Base-by-base conservation (phyloP, 495 filamentous ascomycete genomes). In the Daldinia bambusicola region DNA sequence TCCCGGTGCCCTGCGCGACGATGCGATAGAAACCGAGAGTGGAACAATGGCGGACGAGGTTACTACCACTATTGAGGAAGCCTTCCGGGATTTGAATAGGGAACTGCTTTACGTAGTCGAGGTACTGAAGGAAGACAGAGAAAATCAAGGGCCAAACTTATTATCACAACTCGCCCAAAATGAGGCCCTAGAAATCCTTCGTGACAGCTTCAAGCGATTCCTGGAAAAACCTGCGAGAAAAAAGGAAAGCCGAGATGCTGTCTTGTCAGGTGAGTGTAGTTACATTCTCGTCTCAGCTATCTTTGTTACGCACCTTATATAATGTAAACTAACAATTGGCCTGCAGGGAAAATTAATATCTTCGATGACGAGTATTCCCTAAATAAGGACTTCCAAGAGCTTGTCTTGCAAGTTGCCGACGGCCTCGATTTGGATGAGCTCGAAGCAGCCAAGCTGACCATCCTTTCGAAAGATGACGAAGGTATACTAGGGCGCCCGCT, bases 371-470 rank as follows among this genome's bases (percentile, higher is more conserved):
- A 94, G 72, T 98, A 93, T 76, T 72, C 85, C n/a, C 81, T 98
- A 76, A 98, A 97, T 76, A 83, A 90, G 43, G 89, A 95, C 72
- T 98, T 98, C 78, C 86, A 93, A 77, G 89, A 96, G 78, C 86
- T 89, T 61, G 85, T 90, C 37, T 83, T 94, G 16, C 85, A 92
- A 75, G 80, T 98, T 40, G 92, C 94, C 56, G 95, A 98, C 80
- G 89, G 89, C 26, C 84, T 98, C 59, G 87, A 97, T 70, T 84
- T 99, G 31, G 95, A 99, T 79, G 95, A 99, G 78, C 70, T 97
- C 55, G 83, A 93, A 75, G 90, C 96, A 20, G 92, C 94, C 6
- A 78, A 84, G 52, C 81, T 97, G 26, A 87, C 95, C 63, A 77
- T 96, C 16, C 84, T 85, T 41, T 87, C 91, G 6, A 86, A 91